Evolutionary conservation across 495 filamentous ascomycete species (phyloP), one percentile per base, ranked within the genome.

Genomic region (Trichoderma virens): DNA sequence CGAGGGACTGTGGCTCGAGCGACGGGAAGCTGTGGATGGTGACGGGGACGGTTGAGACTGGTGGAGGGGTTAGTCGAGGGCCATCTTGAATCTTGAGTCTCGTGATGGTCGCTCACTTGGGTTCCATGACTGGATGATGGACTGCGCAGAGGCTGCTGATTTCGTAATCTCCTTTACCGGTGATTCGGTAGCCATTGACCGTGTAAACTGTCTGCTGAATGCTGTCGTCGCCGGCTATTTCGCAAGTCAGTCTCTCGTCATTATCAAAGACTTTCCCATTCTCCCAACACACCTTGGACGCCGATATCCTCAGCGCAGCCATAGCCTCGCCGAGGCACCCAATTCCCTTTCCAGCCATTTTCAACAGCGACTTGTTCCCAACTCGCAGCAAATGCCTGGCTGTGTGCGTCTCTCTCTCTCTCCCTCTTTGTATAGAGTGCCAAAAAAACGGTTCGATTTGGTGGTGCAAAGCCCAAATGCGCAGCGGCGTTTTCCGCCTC

Each of bases 1-100:
- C 84, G 73, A 96, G 89, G 39, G 86, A 83, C 59, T 86, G 72
- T 27, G 94, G 94, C 74, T 97, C 92, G 79, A 98, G 86, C 18
- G 86, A 80, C 38, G 95, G 94, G 80, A 97, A 99, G 69, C 81
- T 76, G 85, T 97, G 89, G 78, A 96, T 83, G 60, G 94, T 98
- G 13, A 92, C 79, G 34, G 86, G 82, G 68, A 95, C 90, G 30
- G 77, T 79, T 34, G 84, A 78, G 39, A 77, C 85, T 83, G 67
- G 30, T 62, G 41, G 28, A 32, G 41, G 61, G 66, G 70, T 56
- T 73, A 72, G 66, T 43, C 18, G 65, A 65, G 66, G 68, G 5
- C 23, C n/a, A 23, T 13, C 7, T 3, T 23, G 47, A 56, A 16
- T 11, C 5, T 13, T 7, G 13, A 20, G 51, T 27, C 45, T 31